Evolutionary conservation across 768 basidiomycete species (phyloP).

Genomic region (Trametes cinnabarina): DNA sequence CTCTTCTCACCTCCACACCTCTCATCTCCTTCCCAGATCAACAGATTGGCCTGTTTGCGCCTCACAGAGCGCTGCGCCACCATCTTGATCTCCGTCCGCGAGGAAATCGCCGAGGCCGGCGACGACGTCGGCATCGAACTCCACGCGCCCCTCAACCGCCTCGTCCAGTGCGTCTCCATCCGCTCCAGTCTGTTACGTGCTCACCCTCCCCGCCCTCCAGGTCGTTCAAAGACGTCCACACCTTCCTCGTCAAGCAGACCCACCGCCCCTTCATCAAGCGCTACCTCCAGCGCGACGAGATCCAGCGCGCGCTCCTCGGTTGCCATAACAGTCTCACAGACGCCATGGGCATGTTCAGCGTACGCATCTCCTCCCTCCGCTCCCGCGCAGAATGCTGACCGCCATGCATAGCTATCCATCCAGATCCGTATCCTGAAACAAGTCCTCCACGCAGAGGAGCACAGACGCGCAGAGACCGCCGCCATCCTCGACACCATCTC

Average conservation of each 20-base stretch:
- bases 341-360: conserved; percentile 55
- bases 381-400: background rate
- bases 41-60: conserved; percentile 64
- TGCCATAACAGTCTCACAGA: conserved; percentile 57
- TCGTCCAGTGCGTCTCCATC: conserved; percentile 45
- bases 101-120: conserved; percentile 59
- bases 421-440: conserved; percentile 52
- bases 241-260: conserved; percentile 56
- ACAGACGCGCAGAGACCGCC: conserved; percentile 35
- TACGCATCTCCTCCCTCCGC: conserved; percentile 23
- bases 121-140: conserved; percentile 49
- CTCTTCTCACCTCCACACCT: background rate
- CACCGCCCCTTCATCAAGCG: conserved; percentile 73
- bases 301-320: conserved; percentile 46
- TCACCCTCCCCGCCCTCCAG: conserved; percentile 25
- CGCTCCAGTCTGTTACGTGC: background rate
- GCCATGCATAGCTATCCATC: conserved; percentile 39
- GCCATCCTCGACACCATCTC: conserved; percentile 35
- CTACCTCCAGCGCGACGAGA: conserved; percentile 74
- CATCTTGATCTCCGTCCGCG: conserved; percentile 59
- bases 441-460: conserved; percentile 41
- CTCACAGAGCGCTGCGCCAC: conserved; percentile 73
- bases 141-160: conserved; percentile 44
- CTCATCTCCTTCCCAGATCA: conserved; percentile 44
- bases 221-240: conserved; percentile 42